Conservation (phyloP, 2,329 filamentous ascomycete species). For the Beauveria medogensis region DNA sequence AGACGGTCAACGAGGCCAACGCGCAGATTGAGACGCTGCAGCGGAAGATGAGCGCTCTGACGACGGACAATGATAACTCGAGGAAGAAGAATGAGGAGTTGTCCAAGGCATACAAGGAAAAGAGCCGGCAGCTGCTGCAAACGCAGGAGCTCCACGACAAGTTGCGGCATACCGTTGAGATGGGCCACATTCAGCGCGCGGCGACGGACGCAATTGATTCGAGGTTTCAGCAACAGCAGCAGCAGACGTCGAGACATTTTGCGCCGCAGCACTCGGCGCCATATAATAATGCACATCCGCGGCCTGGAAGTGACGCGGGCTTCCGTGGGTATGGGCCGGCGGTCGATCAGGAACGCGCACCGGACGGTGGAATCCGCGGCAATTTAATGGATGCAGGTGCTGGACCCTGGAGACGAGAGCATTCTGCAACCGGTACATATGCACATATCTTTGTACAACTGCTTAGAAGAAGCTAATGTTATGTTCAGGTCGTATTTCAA, state of each 20-base stretch:
- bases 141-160: conserved; percentile 59
- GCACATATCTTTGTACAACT: too few species aligned
- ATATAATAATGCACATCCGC: conserved; percentile 9
- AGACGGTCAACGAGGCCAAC: conserved; percentile 67
- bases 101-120: conserved; percentile 57
- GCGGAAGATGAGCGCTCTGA: conserved; percentile 53
- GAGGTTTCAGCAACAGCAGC: background rate
- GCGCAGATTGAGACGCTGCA: conserved; percentile 60
- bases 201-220: conserved; percentile 38
- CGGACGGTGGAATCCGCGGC: background rate
- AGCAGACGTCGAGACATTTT: conserved; percentile 12
- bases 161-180: conserved; percentile 46
- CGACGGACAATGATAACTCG: conserved; percentile 53
- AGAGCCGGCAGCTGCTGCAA: conserved; percentile 59
- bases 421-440: background rate
- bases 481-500: background rate
- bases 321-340: background rate
- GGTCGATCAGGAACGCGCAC: background rate
- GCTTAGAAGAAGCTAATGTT: background rate
- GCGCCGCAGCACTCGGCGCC: background rate
- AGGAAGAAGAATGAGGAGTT: conserved; percentile 67
- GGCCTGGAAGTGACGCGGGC: background rate
- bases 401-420: background rate
- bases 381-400: background rate
- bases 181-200: conserved; percentile 46